Evolutionary conservation across 2,329 filamentous ascomycete genomes (phyloP).

Genomic region (Dactylellina haptotyla): DNA sequence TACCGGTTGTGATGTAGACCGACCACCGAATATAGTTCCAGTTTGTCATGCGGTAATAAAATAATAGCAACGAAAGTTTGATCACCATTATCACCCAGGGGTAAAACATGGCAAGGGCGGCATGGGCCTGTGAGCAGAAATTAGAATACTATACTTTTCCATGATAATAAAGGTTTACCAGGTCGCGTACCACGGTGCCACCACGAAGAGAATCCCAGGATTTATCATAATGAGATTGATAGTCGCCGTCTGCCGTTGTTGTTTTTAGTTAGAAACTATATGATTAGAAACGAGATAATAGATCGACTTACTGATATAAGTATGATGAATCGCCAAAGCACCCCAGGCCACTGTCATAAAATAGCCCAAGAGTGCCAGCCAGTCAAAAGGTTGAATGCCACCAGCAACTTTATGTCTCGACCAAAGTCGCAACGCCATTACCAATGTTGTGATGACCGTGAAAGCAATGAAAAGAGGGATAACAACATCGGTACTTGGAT

Average conservation of each 20-base stretch:
- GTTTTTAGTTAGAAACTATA: not conserved
- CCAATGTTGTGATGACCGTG: conserved; percentile 32
- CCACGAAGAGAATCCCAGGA: conserved; percentile 12
- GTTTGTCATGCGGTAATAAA: conserved; percentile 51
- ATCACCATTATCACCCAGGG: conserved; percentile 46
- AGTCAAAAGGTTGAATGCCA: conserved; percentile 46
- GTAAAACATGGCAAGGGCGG: conserved; percentile 12
- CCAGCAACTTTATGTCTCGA: conserved; percentile 46
- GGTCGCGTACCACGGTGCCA: not conserved
- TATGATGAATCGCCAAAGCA: conserved; percentile 17
- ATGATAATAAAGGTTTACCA: not conserved
- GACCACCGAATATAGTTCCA: conserved; percentile 52
- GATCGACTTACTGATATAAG: conserved; percentile 20
- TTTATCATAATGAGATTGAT: conserved; percentile 31
- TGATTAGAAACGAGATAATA: not conserved
- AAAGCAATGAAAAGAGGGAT: conserved; percentile 34
- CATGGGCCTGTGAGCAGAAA: conserved; percentile 3
- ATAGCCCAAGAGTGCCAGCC: conserved; percentile 29
- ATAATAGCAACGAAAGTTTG: conserved; percentile 42
- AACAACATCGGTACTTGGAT: conserved; percentile 12
- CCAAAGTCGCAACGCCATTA: conserved; percentile 45
- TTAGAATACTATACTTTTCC: not conserved
- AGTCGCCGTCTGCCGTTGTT: not conserved
- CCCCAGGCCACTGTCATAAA: conserved; percentile 33
- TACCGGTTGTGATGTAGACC: conserved; percentile 24